Base-by-base conservation (phyloP, 257 asterid species). In the Nicotiana benthamiana region DNA sequence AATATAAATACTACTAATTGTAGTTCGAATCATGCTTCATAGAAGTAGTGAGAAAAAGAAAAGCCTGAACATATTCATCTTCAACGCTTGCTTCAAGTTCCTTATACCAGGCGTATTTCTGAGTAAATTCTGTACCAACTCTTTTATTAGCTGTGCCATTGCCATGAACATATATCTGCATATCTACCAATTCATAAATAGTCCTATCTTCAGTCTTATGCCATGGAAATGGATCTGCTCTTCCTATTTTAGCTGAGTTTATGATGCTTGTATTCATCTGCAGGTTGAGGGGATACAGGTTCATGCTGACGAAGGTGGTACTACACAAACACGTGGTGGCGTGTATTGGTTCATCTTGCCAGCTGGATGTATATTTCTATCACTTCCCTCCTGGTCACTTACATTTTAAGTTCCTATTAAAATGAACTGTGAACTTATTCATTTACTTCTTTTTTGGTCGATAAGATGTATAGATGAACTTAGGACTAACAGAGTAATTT, bases 331-430 rank as follows among this genome's bases (percentile, higher is more conserved):
- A 0, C 88, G 88, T 24, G 88, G 88, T 17, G 88, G 88, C 20
- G 82, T 82, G 64, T 85, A 85, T 62, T 85, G 88, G 88, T 80
- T 85, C 81, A 85, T 85, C 46, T 72, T 85, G 70, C 88, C 88
- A 17, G 88, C 88, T 75, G 88, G 88, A 85, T 85, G 86, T 85
- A 85, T 27, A 81, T 81, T n/a, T 36, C 48, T 78, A 7, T 11
- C 9, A 54, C 22, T 28, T 56, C 64, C 43, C 6, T 72, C 61
- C 16, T 74, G 16, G 79, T 1, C 17, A 48, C 54, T 48, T 48
- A 16, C 26, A 74, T 74, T 74, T 74, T 74, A 74, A 11, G 34
- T 68, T 70, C 78, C 15, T 6, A 72, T 46, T 2, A 46, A 72
- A n/a, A 48, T 74, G 61, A 74, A 26, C 16, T 74, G 2, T 48